Percentiles rank a stretch among this genome's conserved stretches.
These are phyloP conservation scores for Trematosphaeria pertusa DNA, from an alignment of 2,329 filamentous ascomycete genomes.

Conservation along the genomic window DNA sequence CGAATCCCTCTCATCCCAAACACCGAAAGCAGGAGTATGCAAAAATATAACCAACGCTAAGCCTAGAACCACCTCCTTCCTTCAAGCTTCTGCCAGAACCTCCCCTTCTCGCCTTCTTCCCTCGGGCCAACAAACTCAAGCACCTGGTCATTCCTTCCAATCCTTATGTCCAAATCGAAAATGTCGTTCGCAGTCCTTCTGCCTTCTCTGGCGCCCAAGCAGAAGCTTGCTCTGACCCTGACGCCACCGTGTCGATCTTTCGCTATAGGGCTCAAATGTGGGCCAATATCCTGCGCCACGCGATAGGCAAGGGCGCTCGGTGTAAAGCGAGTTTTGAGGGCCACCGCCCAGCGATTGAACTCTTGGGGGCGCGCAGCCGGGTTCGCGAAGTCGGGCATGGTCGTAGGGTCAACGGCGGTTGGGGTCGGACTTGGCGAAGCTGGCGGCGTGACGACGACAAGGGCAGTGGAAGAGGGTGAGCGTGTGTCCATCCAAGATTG, in stretches of 20 bases:
- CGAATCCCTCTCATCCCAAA: not conserved
- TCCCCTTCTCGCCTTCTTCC: conserved; percentile 51
- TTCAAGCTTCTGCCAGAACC: conserved; percentile 53
- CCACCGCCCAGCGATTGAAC: conserved; percentile 51
- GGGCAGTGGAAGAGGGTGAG: conserved; percentile 47
- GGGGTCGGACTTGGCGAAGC: conserved; percentile 25
- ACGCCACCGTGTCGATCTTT: conserved; percentile 51
- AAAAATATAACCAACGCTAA: not conserved
- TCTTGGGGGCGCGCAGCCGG: conserved; percentile 27
- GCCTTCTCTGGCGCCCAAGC: conserved; percentile 44
- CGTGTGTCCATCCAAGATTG: conserved; percentile 53
- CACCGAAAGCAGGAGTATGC: no score
- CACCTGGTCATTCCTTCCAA: conserved; percentile 50
- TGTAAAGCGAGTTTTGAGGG: conserved; percentile 48
- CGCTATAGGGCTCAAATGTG: conserved; percentile 49
- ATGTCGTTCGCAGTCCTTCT: conserved; percentile 44
- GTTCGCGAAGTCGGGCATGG: conserved; percentile 30
- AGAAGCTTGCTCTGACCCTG: conserved; percentile 55
- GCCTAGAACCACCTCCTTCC: conserved; percentile 53
- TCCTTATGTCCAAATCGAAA: conserved; percentile 54
- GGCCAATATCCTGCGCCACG: conserved; percentile 49
- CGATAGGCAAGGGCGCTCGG: conserved; percentile 51
- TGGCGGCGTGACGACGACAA: conserved; percentile 44
- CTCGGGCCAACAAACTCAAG: conserved; percentile 52
- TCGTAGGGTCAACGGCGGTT: conserved; percentile 33